Evolutionary conservation across 345 rosid genomes (phyloP), one percentile per base, ranked within the genome.

Genomic region (Arabidopsis thaliana): DNA sequence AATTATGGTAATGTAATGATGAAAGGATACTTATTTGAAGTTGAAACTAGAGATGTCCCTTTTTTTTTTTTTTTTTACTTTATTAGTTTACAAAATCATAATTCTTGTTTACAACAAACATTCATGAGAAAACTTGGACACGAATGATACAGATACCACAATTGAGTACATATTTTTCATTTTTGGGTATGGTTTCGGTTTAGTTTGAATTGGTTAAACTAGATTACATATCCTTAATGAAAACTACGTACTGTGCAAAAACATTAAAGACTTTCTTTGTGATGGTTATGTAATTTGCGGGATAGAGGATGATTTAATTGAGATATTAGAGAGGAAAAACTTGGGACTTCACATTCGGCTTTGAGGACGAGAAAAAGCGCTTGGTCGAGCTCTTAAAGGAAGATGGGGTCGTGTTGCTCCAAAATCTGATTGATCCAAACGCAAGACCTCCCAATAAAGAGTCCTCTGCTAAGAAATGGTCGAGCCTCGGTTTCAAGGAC

Each of bases 341-440:
- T 96, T 0, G 99, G 99, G 62, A 96, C n/a, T n/a, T 98, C 99
- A 0, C 93, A 96, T 79, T 98, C 98, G 0, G 99, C 80, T 96
- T 93, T 22, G 96, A 93, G 76, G 99, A 89, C 16, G 99, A 96
- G 82, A 91, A 91, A 93, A 86, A 81, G 67, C 82, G 99, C 78
- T 78, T 96, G 63, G 88, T 91, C 0, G 98, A 96, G 85, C 97
- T 96, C 37, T 86, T 96, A 67, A 96, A 96, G 80, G 98, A 96
- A 78, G 96, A 98, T 0, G 99, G 99, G 60, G 78, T 71, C 97
- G 4, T 83, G 97, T 96, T 98, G 6, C 89, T 96, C 16, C 92
- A 91, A 81, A 91, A 89, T 77, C 97, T 96, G 67, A 91, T 93
- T 1, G 97, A 89, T 78, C 97, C 92, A 50, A 88, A 52, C 77